phyloP scores from a whole-genome alignment of 2,329 filamentous ascomycete species.

The Pseudopyrenochaeta lycopersici region DNA sequence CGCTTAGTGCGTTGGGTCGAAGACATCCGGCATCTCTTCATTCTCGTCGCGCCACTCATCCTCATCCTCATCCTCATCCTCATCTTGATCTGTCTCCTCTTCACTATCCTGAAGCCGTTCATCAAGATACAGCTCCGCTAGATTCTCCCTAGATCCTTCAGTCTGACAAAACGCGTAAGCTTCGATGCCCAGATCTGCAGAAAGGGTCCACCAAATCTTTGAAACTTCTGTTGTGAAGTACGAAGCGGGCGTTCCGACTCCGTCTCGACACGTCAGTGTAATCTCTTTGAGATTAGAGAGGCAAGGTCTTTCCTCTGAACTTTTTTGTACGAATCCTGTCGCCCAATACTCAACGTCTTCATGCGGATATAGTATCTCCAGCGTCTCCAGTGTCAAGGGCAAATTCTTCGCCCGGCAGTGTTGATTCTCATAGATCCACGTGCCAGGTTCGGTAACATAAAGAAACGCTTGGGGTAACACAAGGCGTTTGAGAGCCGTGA shows the following conservation, averaged over 20 bases:
- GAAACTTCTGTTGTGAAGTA: slow-evolving; percentile 13
- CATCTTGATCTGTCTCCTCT: slow-evolving; percentile 4
- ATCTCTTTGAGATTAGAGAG: slow-evolving; percentile 10
- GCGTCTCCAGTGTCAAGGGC: slow-evolving; percentile 20
- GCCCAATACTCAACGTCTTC: slow-evolving; percentile 15
- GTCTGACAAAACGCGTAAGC: slow-evolving; percentile 16
- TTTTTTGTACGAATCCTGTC: not conserved
- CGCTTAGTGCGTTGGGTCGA: slow-evolving; percentile 1
- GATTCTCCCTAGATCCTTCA: slow-evolving; percentile 1
- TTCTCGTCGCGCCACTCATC: slow-evolving; percentile 1
- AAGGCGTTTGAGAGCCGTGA: slow-evolving; percentile 17
- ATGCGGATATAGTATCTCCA: slow-evolving; percentile 25
- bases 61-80: not conserved
- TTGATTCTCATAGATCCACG: not conserved
- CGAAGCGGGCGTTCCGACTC: slow-evolving; percentile 4
- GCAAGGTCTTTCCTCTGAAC: no score
- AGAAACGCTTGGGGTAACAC: slow-evolving; percentile 27
- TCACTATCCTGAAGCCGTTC: not conserved
- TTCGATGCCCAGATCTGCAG: slow-evolving; percentile 5
- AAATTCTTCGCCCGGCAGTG: slow-evolving; percentile 11
- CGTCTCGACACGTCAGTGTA: slow-evolving; percentile 21
- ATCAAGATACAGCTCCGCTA: slow-evolving; percentile 10
- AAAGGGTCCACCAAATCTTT: slow-evolving; percentile 14
- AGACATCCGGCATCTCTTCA: slow-evolving; percentile 13
- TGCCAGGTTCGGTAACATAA: not conserved